Evolutionary conservation across 2,329 filamentous ascomycete genomes (phyloP).

Genomic region (Fusarium pininemorale): DNA sequence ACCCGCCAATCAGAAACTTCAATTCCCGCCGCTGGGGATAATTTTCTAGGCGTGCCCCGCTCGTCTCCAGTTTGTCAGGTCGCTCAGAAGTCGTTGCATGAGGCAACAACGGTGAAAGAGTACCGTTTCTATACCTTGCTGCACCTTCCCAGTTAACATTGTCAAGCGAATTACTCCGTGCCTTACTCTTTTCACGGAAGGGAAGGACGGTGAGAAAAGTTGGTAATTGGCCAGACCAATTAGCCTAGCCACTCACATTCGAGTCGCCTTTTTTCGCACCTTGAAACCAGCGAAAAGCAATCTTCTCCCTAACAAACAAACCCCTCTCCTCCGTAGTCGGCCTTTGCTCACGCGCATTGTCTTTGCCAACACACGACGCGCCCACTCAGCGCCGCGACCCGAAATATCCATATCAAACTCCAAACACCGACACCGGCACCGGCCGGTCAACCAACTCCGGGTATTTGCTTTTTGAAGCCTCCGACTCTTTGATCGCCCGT

Average conservation of each 20-base stretch:
- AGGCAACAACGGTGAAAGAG: conserved; percentile 10
- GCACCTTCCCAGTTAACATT: not conserved
- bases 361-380: conserved; percentile 38
- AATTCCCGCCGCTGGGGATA: not conserved
- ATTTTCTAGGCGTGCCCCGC: conserved; percentile 21
- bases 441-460: conserved; percentile 32
- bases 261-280: conserved; percentile 33
- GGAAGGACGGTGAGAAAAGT: conserved; percentile 2
- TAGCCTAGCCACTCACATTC: conserved; percentile 29
- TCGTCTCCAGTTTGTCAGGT: conserved; percentile 22
- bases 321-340: conserved; percentile 48
- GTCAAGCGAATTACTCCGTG: not conserved
- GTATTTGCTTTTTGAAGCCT: conserved; percentile 7
- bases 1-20: conserved; percentile 9
- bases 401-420: conserved; percentile 40
- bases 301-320: conserved; percentile 38
- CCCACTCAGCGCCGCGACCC: conserved; percentile 36
- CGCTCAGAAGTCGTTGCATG: conserved; percentile 11
- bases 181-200: not conserved
- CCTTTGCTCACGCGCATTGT: conserved; percentile 40
- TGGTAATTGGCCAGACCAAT: conserved; percentile 10
- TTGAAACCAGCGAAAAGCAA: conserved; percentile 33
- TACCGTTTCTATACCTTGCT: conserved; percentile 23
- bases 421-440: conserved; percentile 44
- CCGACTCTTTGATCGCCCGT: conserved; percentile 18